These are phyloP conservation scores for Coprinellus aureogranulatus DNA, from an alignment of 768 basidiomycete species.

Conservation along the genomic window DNA sequence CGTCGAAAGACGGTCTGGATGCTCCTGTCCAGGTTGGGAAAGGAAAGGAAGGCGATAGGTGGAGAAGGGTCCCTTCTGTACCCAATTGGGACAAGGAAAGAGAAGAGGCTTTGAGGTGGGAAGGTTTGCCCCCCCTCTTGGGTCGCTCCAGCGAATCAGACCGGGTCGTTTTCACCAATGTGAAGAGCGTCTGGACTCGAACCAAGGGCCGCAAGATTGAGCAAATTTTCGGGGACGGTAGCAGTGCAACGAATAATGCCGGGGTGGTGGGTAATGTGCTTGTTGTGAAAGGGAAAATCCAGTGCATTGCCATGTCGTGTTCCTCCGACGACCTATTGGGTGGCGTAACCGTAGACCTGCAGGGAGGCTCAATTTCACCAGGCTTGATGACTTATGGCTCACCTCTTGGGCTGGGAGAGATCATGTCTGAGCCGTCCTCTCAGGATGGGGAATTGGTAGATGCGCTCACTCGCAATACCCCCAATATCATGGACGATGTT, in stretches of 20 bases:
- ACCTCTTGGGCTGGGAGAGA: slow-evolving; percentile 73
- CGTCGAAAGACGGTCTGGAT: slow-evolving; percentile 34
- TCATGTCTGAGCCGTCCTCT: slow-evolving; percentile 66
- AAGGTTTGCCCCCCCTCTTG: slow-evolving; percentile 67
- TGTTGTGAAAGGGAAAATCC: slow-evolving; percentile 50
- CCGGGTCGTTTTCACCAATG: slow-evolving; percentile 63
- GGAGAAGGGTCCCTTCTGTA: slow-evolving; percentile 46
- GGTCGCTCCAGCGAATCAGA: slow-evolving; percentile 28
- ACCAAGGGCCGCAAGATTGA: slow-evolving; percentile 28
- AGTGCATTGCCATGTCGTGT: slow-evolving; percentile 46
- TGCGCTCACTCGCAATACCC: slow-evolving; percentile 45
- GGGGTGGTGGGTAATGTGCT: slow-evolving; percentile 31
- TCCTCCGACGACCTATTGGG: slow-evolving; percentile 11
- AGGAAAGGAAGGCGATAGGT: slow-evolving; percentile 42
- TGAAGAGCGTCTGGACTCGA: slow-evolving; percentile 48
- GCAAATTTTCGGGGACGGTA: slow-evolving; percentile 20
- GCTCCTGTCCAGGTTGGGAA: slow-evolving; percentile 42
- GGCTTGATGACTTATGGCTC: slow-evolving; percentile 70
- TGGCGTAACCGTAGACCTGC: slow-evolving; percentile 46
- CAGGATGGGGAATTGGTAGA: slow-evolving; percentile 60
- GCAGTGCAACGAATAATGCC: slow-evolving; percentile 19
- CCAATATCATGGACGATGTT: slow-evolving; percentile 44
- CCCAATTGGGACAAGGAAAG: slow-evolving; percentile 68
- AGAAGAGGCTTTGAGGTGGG: slow-evolving; percentile 54
- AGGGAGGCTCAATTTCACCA: slow-evolving; percentile 65